phyloP scores from a whole-genome alignment of 345 rosid genomes.

The Trapa bicornis region DNA sequence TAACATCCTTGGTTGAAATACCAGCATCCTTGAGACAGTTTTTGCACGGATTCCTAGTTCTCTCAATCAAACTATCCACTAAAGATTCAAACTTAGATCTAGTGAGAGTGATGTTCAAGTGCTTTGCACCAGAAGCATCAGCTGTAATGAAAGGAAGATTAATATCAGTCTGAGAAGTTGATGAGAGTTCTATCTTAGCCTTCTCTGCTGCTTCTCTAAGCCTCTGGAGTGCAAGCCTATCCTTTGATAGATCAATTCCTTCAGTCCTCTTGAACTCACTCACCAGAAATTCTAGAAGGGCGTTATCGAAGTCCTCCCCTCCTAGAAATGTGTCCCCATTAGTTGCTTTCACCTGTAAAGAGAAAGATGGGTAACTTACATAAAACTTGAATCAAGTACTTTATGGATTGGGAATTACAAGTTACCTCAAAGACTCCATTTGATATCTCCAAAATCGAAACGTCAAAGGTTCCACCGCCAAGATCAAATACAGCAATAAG shows the following conservation, averaged over 20 bases:
- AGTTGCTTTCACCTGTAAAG: constrained; percentile 76
- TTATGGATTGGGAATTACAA: not conserved
- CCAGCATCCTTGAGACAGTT: constrained; percentile 80
- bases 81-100: constrained; percentile 64
- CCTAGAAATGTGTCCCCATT: constrained; percentile 94
- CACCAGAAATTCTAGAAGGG: constrained; percentile 62
- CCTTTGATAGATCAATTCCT: constrained; percentile 60
- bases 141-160: constrained; percentile 81
- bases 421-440: constrained; percentile 86
- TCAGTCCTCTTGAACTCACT: constrained; percentile 66
- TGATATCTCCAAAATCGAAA: constrained; percentile 78
- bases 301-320: constrained; percentile 88
- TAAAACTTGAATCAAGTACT: not conserved
- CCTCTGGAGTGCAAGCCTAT: constrained; percentile 78
- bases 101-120: constrained; percentile 66
- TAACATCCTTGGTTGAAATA: constrained; percentile 48
- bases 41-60: constrained; percentile 58
- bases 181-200: constrained; percentile 82
- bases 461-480: constrained; percentile 87
- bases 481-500: constrained; percentile 86
- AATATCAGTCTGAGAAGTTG: constrained; percentile 73
- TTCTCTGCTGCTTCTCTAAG: constrained; percentile 89
- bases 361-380: not conserved
- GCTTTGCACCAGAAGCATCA: constrained; percentile 75
- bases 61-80: constrained; percentile 60